Evolutionary conservation across 768 basidiomycete species (phyloP).

Genomic region (Agrocybe pediades): DNA sequence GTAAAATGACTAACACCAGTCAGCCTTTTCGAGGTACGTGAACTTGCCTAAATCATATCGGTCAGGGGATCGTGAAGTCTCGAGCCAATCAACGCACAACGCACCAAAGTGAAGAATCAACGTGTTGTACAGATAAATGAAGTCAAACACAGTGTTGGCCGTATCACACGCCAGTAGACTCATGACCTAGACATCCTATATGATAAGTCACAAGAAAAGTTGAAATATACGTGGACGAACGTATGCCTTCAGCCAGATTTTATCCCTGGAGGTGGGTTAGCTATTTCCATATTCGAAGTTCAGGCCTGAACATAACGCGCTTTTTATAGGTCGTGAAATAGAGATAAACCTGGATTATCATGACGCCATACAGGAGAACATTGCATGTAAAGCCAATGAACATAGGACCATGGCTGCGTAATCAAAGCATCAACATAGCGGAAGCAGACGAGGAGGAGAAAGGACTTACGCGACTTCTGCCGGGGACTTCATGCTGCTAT

Average conservation of each 20-base stretch:
- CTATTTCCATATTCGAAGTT: not conserved
- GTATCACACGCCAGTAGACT: constrained; percentile 51
- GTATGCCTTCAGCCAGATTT: constrained; percentile 43
- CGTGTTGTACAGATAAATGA: constrained; percentile 47
- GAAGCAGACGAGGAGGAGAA: too few species aligned
- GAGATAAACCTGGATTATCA: constrained; percentile 46
- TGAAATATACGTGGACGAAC: constrained; percentile 26
- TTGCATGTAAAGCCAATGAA: constrained; percentile 47
- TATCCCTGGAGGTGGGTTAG: not conserved
- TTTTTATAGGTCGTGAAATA: constrained; percentile 40
- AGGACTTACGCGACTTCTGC: too few species aligned
- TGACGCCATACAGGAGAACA: constrained; percentile 46
- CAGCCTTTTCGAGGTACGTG: constrained; percentile 15
- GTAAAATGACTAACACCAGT: constrained; percentile 24
- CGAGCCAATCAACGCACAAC: constrained; percentile 1
- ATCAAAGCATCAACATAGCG: too few species aligned
- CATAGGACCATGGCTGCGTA: constrained; percentile 47
- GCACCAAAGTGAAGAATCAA: constrained; percentile 49
- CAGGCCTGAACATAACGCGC: constrained; percentile 19
- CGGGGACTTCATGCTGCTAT: too few species aligned
- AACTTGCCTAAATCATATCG: constrained; percentile 15
- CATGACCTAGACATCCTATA: constrained; percentile 31
- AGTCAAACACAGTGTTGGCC: constrained; percentile 44
- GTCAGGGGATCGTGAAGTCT: not conserved
- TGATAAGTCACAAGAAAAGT: not conserved